Evolutionary conservation across 2,329 filamentous ascomycete species (phyloP), one percentile per base, ranked within the genome.

Genomic region (Thelonectria blattea): DNA sequence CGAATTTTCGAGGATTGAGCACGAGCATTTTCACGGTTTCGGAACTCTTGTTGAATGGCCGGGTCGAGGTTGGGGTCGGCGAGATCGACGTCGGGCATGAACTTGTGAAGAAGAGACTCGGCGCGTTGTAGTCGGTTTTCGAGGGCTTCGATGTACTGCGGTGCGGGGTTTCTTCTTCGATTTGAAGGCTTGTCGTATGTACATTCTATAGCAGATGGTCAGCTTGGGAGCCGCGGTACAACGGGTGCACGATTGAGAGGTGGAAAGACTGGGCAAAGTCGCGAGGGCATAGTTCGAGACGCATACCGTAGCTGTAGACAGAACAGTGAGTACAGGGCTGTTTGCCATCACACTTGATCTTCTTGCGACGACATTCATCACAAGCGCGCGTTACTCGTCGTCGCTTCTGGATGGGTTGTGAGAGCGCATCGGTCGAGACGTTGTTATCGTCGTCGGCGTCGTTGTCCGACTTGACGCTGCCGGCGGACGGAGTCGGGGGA

Each of bases 151-250:
- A 97, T 92, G 74, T 97, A 96, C 77, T 96, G 92, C 17, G 93
- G 93, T 24, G 92, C 91, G 20, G 93, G 93, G 74, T 97, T 97
- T 69, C 93, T 88, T 67, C 93, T 86, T 66, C 93, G 86, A 75
- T 97, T 97, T 22, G 93, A 97, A 12, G 93, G 93, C 74, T 97
- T 95, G 72, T 97, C 93, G 77, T 97, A 97, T 27, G 93, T 96
- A 76, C 93, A 97, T 74, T 96, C 93, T 97, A 46, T 15, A 37
- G 20, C 47, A 37, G 58, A 52, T 48, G 18, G 60, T 71, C 60
- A 71, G 68, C 61, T 58, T 49, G 48, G 27, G 34, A 32, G 20
- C 17, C 37, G 39, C n/a, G 24, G 49, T 50, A 52, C 32, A 43
- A 42, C 32, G 22, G 37, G 43, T 45, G 20, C 43, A 34, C 39